These are phyloP conservation scores for Trametes maxima DNA, from an alignment of 768 basidiomycete genomes.

Conservation along the genomic window DNA sequence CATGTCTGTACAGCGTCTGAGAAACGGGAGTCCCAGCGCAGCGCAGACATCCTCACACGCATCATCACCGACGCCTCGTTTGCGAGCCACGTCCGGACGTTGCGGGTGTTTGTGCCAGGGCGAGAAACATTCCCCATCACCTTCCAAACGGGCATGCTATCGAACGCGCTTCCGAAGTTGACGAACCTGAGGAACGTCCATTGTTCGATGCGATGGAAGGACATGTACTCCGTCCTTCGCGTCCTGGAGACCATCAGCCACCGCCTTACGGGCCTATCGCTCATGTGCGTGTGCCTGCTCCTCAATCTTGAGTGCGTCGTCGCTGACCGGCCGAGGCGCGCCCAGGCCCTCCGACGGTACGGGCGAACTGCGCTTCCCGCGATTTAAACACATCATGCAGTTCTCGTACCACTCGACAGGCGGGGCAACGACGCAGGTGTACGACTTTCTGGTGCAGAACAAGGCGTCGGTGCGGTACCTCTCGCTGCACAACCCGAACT, in stretches of 20 bases:
- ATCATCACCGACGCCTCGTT: constrained; percentile 64
- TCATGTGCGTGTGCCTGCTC: constrained; percentile 34
- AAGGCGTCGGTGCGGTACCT: constrained; percentile 54
- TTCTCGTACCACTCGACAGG: constrained; percentile 56
- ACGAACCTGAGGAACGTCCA: constrained; percentile 60
- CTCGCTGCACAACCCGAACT: constrained; percentile 54
- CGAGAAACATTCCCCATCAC: constrained; percentile 54
- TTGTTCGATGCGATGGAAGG: constrained; percentile 57
- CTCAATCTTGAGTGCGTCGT: not conserved
- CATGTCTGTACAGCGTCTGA: constrained; percentile 39
- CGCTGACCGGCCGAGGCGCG: not conserved
- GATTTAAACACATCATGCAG: constrained; percentile 51
- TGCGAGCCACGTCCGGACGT: constrained; percentile 55
- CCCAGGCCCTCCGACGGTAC: constrained; percentile 33
- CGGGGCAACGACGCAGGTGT: constrained; percentile 41
- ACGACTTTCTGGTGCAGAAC: constrained; percentile 55
- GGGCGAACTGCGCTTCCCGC: constrained; percentile 32
- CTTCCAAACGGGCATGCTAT: constrained; percentile 72
- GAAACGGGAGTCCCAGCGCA: constrained; percentile 59
- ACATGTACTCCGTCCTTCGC: constrained; percentile 53
- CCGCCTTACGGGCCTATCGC: constrained; percentile 56
- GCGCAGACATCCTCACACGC: constrained; percentile 69
- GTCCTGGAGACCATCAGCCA: constrained; percentile 55
- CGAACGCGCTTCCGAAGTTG: constrained; percentile 67
- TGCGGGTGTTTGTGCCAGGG: constrained; percentile 60